Evolutionary conservation across 768 basidiomycete species (phyloP), one percentile per base, ranked within the genome.

Genomic region (Mycena belliarum): DNA sequence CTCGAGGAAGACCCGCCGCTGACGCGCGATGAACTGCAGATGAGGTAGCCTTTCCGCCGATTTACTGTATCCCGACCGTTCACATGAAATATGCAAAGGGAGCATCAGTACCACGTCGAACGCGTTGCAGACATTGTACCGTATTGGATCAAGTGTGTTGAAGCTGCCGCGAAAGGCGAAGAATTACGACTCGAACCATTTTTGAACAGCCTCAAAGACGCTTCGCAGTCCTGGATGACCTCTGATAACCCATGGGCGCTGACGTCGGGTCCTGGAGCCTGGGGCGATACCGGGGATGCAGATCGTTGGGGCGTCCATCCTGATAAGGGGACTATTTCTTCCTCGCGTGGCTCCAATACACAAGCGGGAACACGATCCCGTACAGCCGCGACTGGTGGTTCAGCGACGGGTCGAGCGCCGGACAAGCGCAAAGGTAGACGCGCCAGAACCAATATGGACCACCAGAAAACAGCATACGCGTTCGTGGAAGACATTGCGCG

Each of bases 111-210:
- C 59, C 61, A 67, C 46, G 75, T 82, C n/a, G 81, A 83, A 57
- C 73, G 78, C 12, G 74, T 82, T 23, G 69, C 70, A 35, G 81
- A 82, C 64, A 63, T 82, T 61, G 76, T 85, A 32, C 78, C 79
- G 4, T 84, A 83, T 67, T 85, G 84, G 84, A 51, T 56, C 38
- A 56, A 52, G 24, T 52, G 51, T 14, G 47, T 52, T 4, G 20
- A 52, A 14, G 55, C 60, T 37, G 54, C 52, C 5, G 44, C 49
- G 12, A 44, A 53, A 21, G 58, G 54, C 8, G 50, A 56, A 41
- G 69, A 60, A 37, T 23, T 60, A 11, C 53, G 59, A 28, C 9
- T 60, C 14, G 59, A 60, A 41, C 59, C 59, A 23, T 60, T 60
- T 40, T 24, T 60, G 26, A 55, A 60, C 26, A 35, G 49, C 20